Conservation (phyloP, 2,329 filamentous ascomycete species). For the Dactylellina cionopaga region DNA sequence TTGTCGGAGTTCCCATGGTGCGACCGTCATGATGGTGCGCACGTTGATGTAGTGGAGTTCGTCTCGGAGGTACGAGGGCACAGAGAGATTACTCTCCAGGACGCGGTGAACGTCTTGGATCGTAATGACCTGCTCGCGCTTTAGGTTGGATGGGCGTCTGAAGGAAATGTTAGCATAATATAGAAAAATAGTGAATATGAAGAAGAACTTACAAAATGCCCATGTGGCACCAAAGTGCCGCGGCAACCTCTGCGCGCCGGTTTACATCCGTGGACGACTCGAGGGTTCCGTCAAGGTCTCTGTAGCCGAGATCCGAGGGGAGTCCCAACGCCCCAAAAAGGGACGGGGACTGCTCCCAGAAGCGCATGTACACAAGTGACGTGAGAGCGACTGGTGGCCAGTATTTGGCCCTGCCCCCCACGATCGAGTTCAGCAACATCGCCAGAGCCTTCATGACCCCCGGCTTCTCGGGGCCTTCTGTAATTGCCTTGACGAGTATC, state of each 20-base stretch:
- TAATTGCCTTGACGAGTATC: slow-evolving; percentile 20
- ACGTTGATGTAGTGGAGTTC: slow-evolving; percentile 50
- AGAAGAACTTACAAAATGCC: slow-evolving; percentile 29
- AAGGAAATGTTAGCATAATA: slow-evolving; percentile 7
- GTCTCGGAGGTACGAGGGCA: slow-evolving; percentile 28
- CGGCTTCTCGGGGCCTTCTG: slow-evolving; percentile 34
- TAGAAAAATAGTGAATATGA: background rate
- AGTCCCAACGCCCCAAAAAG: slow-evolving; percentile 44
- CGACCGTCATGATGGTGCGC: slow-evolving; percentile 41
- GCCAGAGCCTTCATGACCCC: slow-evolving; percentile 36
- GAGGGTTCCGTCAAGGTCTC: background rate
- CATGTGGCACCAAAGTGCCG: slow-evolving; percentile 34
- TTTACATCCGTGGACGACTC: slow-evolving; percentile 45
- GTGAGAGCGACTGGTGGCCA: slow-evolving; percentile 21
- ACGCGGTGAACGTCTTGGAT: slow-evolving; percentile 5
- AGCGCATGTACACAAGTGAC: slow-evolving; percentile 21
- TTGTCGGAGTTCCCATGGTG: slow-evolving; percentile 27
- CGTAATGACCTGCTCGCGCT: slow-evolving; percentile 23
- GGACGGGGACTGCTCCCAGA: slow-evolving; percentile 29
- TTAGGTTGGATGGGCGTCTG: slow-evolving; percentile 24
- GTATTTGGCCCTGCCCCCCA: slow-evolving; percentile 37
- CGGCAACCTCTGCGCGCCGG: slow-evolving; percentile 32
- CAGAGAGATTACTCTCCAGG: slow-evolving; percentile 18
- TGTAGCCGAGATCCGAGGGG: slow-evolving; percentile 33
- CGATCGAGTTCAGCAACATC: slow-evolving; percentile 28